Evolutionary conservation across 2,329 filamentous ascomycete species (phyloP).

Genomic region (Tolypocladium nubicola): DNA sequence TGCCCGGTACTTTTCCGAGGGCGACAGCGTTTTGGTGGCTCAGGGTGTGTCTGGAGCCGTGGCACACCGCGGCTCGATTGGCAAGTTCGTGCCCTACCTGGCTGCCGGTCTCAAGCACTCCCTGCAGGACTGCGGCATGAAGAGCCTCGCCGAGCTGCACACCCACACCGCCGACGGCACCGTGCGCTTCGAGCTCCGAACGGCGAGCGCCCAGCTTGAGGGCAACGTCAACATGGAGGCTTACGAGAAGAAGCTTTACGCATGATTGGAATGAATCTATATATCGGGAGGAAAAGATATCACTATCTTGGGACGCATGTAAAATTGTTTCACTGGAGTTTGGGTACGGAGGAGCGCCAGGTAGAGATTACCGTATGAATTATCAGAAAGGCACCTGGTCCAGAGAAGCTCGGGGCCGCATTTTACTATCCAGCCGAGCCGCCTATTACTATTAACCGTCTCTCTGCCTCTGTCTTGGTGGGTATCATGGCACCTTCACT

Average conservation of each 20-base stretch:
- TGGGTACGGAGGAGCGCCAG: conserved; percentile 2
- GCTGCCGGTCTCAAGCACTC: conserved; percentile 95
- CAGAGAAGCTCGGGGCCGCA: not conserved
- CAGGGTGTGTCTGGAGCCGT: conserved; percentile 90
- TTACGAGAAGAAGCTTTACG: conserved; percentile 99
- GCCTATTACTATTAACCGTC: not conserved
- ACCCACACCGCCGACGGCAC: conserved; percentile 60
- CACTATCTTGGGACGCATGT: not conserved
- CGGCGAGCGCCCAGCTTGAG: conserved; percentile 88
- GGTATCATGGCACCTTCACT: not conserved
- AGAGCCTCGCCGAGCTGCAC: conserved; percentile 69
- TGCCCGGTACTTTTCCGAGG: conserved; percentile 96
- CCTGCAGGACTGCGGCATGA: conserved; percentile 86
- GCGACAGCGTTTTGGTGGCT: conserved; percentile 85
- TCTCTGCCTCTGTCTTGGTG: not conserved
- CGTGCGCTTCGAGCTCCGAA: conserved; percentile 88
- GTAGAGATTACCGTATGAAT: not conserved
- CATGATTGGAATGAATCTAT: conserved; percentile 36
- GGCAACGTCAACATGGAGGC: conserved; percentile 97
- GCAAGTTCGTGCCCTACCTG: conserved; percentile 93
- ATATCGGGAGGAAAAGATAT: not conserved
- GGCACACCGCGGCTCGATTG: conserved; percentile 72
- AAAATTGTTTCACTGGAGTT: conserved; percentile 6
- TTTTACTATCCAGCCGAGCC: not conserved
- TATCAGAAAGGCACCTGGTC: not conserved